These are phyloP conservation scores for Butyriboletus loyo DNA, from an alignment of 768 basidiomycete species.

Conservation along the genomic window DNA sequence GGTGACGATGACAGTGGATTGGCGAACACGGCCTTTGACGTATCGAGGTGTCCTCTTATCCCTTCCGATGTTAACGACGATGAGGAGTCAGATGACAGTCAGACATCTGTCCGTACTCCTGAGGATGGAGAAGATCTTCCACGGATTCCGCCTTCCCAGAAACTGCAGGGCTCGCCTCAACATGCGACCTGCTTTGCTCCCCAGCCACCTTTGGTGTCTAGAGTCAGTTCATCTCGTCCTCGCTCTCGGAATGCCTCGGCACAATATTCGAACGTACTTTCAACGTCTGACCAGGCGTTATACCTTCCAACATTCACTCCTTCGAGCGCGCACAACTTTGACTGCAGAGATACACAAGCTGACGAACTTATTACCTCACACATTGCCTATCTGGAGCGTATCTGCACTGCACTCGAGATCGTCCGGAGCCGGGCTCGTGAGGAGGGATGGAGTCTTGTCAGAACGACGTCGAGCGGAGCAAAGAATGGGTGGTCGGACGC, in stretches of 20 bases:
- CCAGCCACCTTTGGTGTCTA: conserved; percentile 14
- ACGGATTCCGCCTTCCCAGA: background rate
- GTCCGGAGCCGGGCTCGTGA: conserved; percentile 42
- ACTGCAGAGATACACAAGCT: background rate
- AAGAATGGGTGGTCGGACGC: conserved; percentile 27
- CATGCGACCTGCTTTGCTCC: background rate
- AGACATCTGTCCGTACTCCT: conserved; percentile 24
- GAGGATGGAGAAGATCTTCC: conserved; percentile 22
- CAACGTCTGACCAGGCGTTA: background rate
- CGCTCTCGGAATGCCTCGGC: conserved; percentile 21
- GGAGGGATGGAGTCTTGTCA: conserved; percentile 39
- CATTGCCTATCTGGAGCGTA: conserved; percentile 31
- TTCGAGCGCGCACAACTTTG: background rate
- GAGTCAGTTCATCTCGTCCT: conserved; percentile 26
- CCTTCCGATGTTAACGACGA: conserved; percentile 29
- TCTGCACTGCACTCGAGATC: conserved; percentile 40
- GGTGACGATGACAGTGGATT: conserved; percentile 4
- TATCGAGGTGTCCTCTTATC: conserved; percentile 15
- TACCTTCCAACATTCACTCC: conserved; percentile 6
- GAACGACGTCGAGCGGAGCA: conserved; percentile 24
- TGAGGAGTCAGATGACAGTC: conserved; percentile 29
- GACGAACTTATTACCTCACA: conserved; percentile 18
- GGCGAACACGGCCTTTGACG: conserved; percentile 19
- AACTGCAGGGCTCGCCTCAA: background rate
- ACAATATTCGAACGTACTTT: background rate